phyloP scores from a whole-genome alignment of 202 grass and related monocot genomes.

The Alloteropsis angusta region DNA sequence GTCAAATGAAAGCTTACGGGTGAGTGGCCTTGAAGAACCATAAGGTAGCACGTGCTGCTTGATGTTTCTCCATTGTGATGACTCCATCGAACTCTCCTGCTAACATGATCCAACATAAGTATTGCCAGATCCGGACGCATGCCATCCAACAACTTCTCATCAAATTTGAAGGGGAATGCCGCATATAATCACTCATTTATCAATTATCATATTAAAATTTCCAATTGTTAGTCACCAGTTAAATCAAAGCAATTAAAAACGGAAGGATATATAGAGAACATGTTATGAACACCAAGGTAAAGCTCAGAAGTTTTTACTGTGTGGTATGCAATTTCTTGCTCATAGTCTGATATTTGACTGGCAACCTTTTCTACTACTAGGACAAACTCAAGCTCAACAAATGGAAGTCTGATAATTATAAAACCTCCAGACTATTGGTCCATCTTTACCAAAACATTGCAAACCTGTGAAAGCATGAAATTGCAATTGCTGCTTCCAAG shows the following conservation, averaged over 20 bases:
- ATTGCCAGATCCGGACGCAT: background rate
- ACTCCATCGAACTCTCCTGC: conserved; percentile 57
- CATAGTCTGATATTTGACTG: background rate
- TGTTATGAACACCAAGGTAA: background rate
- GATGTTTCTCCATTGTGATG: conserved; percentile 77
- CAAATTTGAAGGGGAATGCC: background rate
- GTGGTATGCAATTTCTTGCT: background rate
- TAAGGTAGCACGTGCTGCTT: conserved; percentile 78
- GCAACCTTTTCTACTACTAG: background rate
- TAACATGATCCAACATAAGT: conserved; percentile 16
- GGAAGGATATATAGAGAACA: background rate
- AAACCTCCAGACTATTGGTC: background rate
- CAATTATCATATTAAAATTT: background rate
- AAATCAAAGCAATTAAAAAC: background rate
- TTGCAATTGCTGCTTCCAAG: background rate
- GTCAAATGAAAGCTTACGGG: conserved; percentile 71
- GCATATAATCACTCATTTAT: background rate
- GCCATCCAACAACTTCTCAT: background rate
- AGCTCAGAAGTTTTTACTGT: background rate
- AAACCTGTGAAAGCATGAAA: conserved; percentile 3
- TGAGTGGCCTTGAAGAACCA: conserved; percentile 67
- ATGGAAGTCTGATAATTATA: background rate
- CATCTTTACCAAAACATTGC: background rate
- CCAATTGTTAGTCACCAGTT: background rate
- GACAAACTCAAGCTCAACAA: background rate